Evolutionary conservation across 2,329 filamentous ascomycete genomes (phyloP).

Genomic region (Colletotrichum camelliae): DNA sequence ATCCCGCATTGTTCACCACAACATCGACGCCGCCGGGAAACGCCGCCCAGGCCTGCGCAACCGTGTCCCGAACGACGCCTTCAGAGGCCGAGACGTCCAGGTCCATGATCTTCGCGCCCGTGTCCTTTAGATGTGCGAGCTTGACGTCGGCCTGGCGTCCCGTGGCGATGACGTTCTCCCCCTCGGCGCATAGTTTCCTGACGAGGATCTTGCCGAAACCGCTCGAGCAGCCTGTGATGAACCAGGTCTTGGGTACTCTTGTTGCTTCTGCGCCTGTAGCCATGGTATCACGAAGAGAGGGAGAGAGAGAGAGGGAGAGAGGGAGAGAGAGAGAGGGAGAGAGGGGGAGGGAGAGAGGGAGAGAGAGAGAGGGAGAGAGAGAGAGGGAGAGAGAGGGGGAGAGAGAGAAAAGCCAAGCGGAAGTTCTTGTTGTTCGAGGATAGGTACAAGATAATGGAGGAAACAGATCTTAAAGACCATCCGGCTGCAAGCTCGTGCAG

Average conservation of each 20-base stretch:
- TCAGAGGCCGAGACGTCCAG: background rate
- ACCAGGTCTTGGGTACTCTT: constrained; percentile 27
- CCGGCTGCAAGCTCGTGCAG: background rate
- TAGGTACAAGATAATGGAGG: background rate
- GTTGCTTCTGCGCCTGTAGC: background rate
- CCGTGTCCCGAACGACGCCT: background rate
- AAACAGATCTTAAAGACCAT: background rate
- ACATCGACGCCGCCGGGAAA: constrained; percentile 36
- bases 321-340: background rate
- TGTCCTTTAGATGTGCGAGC: constrained; percentile 35
- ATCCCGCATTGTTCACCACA: constrained; percentile 45
- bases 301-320: background rate
- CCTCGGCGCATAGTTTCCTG: constrained; percentile 38
- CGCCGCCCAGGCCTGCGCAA: background rate
- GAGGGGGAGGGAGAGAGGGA: too few relatives aligned
- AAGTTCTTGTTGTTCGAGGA: background rate
- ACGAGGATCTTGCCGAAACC: constrained; percentile 45
- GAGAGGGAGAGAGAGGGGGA: too few relatives aligned
- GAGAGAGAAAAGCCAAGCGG: background rate
- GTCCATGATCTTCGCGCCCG: background rate
- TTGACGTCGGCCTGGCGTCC: constrained; percentile 39
- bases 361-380: background rate
- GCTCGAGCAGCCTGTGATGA: constrained; percentile 49
- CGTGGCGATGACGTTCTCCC: constrained; percentile 47
- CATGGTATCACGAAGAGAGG: background rate